Base-by-base conservation (phyloP, 1,139 yeast genomes). In the Pneumocystis murina region DNA sequence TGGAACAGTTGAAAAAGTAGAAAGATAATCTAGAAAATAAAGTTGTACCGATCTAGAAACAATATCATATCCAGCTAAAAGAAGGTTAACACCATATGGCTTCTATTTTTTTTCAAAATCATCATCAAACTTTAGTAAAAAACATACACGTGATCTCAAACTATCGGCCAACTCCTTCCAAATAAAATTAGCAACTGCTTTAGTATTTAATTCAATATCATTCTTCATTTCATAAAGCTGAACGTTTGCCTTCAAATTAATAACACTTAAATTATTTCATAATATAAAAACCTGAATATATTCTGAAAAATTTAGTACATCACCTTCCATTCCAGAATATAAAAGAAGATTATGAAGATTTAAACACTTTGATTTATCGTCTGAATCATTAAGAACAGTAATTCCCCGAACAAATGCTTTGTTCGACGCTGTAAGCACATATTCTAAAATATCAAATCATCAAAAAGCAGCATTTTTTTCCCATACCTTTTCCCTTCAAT, bases 321-420 rank as follows among this genome's bases (percentile, higher is more conserved):
- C 99, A 66, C 98, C 98, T 3, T 97, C 82, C 74, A 92, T 98
- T 64, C 99, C 99, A 3, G 96, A 86, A 76, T 78, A 91, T 62
- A 97, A 96, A 78, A 92, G 80, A 70, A 91, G 79, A 66, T 88
- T 82, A 72, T 87, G 94, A 62, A 84, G 81, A 70, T 88, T 88
- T 69, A 92, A 79, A 61, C 75, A 77, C 68, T 94, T 78, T 14
- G 97, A 91, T 77, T 92, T 92, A 75, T 89, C 96, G 75, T 92
- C 98, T 62, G 82, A 81, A 62, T 83, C 85, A 72, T 91, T 91
- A 70, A 92, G 78, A 60, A 92, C 83, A 12, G 97, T 87, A 67
- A 94, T 90, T 66, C 98, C 98, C 71, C 98, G 82, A 20, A 96
- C 88, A 64, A 86, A 88, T 4, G 97, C 96, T 74, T 87, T 89